Percentiles rank a stretch among this genome's conserved stretches.
These are phyloP conservation scores for Fusarium continuum DNA, from an alignment of 2,329 filamentous ascomycete species.

Conservation along the genomic window DNA sequence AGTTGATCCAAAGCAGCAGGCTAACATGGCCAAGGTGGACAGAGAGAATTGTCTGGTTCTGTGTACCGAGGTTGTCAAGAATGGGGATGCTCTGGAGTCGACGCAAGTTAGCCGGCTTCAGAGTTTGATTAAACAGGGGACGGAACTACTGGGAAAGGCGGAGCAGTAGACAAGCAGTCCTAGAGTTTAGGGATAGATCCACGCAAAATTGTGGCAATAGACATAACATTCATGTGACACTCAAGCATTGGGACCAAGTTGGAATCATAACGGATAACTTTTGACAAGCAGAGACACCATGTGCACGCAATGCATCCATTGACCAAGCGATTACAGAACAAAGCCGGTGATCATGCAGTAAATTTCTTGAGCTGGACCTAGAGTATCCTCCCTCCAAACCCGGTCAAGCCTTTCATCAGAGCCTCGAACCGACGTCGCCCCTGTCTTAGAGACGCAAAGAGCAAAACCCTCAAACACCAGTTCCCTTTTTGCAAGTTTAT, in stretches of 20 bases:
- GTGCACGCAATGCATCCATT: slow-evolving; percentile 43
- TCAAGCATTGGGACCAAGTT: not conserved
- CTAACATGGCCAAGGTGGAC: slow-evolving; percentile 61
- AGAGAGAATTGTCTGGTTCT: slow-evolving; percentile 70
- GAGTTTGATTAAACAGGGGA: slow-evolving; percentile 60
- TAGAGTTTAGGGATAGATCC: not conserved
- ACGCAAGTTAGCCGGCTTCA: slow-evolving; percentile 55
- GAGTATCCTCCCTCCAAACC: slow-evolving; percentile 52
- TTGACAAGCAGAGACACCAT: slow-evolving; percentile 29
- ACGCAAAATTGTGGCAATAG: not conserved
- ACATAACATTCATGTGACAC: slow-evolving; percentile 4
- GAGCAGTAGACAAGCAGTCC: slow-evolving; percentile 23
- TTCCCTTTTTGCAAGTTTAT: slow-evolving; percentile 64
- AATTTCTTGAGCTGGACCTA: slow-evolving; percentile 55
- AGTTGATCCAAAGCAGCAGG: slow-evolving; percentile 54
- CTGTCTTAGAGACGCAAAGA: slow-evolving; percentile 53
- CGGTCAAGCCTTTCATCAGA: slow-evolving; percentile 50
- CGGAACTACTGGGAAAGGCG: slow-evolving; percentile 52
- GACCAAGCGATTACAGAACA: slow-evolving; percentile 47
- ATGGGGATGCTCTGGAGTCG: slow-evolving; percentile 52
- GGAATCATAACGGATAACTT: slow-evolving; percentile 33
- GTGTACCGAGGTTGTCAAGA: slow-evolving; percentile 63
- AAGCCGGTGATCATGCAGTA: slow-evolving; percentile 54
- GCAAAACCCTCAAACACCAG: slow-evolving; percentile 56
- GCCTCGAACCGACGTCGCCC: slow-evolving; percentile 52